Percentiles rank a stretch among this genome's conserved stretches.
These are phyloP conservation scores for Triticum aestivum DNA, from an alignment of 176 grass and related monocot genomes.

Conservation along the genomic window IWGSC_CS_RefSeq_v2.1 NC_057810.1:691815959-691816458, in stretches of 20 bases:
- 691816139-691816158: background rate
- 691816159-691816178: slow-evolving; percentile 87
- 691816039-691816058: slow-evolving; percentile 87
- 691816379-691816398: background rate
- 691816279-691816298: slow-evolving; percentile 93
- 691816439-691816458: too few species aligned
- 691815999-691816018: slow-evolving; percentile 72
- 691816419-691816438: background rate
- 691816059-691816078: slow-evolving; percentile 54
- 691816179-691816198: slow-evolving; percentile 92
- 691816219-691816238: slow-evolving; percentile 57
- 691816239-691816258: slow-evolving; percentile 87
- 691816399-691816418: too few species aligned
- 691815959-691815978: slow-evolving; percentile 36
- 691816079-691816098: background rate
- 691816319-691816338: background rate
- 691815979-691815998: slow-evolving; percentile 76
- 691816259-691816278: slow-evolving; percentile 73
- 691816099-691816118: background rate
- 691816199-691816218: slow-evolving; percentile 52
- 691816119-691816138: background rate
- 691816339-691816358: background rate
- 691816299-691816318: slow-evolving; percentile 51
- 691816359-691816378: too few species aligned
- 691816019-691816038: slow-evolving; percentile 69